Base-by-base conservation (phyloP, 192 early-diverging fungal genomes). In the Linnemannia elongata region DNA sequence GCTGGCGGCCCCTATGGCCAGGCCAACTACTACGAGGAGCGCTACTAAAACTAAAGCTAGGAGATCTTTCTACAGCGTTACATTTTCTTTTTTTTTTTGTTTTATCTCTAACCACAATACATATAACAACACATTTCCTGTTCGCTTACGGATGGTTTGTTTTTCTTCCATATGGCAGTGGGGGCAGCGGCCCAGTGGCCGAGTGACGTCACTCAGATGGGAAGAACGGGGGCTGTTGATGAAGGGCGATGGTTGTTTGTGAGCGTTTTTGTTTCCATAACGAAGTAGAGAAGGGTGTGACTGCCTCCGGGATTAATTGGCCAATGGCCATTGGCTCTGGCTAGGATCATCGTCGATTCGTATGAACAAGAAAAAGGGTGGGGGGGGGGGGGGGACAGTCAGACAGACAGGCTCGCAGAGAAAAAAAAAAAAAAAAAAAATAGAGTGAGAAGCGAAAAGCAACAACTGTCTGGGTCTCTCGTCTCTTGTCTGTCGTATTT, bases 11-110 rank as follows among this genome's bases (percentile, higher is more conserved):
- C 55, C 20, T 81, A 87, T 63, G 85, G 85, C 30, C 85, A 81
- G 35, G 24, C 75, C 45, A 87, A 87, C 72, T 78, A 69, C 66
- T 87, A 87, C 72, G 75, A 87, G 8, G 85, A 87, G 1, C 79
- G 80, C 41, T 81, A 87, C 45, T 81, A 78, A 47, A 38, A 27
- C 36, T 38, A 20, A n/a, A 27, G 10, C 7, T 39, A 36, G 10
- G 9, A n/a, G 6, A 17, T 20, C 2, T 47, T 3, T 33, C 27
- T n/a, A 47, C 42, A 57, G 74, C 24, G 17, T 75, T 57, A 9
- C 44, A 15, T n/a, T n/a, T 60, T 60, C 54, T 75, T 55, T 75
- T 57, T 55, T 75, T 75, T 73, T 27, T 45, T 8, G 4, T 73
- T 39, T 73, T 73, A 42, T 17, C 42, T 47, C 12, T 27, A 0